phyloP scores from a whole-genome alignment of 208 protist species.

The Vickermania ingenoplastis region DNA sequence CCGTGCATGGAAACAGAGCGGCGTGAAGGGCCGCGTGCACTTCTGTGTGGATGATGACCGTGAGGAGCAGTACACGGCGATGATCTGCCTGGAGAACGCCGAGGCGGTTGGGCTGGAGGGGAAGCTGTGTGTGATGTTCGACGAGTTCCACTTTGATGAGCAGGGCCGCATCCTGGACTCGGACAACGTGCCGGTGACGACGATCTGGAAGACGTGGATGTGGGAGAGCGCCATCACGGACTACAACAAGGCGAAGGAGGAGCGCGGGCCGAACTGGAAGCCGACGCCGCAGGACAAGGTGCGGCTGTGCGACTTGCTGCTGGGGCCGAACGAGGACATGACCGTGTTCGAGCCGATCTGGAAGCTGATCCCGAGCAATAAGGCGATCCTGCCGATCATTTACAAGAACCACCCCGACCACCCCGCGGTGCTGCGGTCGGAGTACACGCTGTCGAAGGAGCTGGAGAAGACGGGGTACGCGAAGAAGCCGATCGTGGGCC shows the following conservation, averaged over 20 bases:
- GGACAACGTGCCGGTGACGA: conserved; percentile 63
- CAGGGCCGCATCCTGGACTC: conserved; percentile 58
- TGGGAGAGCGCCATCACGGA: conserved; percentile 83
- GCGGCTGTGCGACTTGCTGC: conserved; percentile 76
- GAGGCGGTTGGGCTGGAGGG: conserved; percentile 58
- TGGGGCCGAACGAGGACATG: conserved; percentile 51
- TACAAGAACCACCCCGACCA: conserved; percentile 77
- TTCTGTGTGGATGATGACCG: conserved; percentile 80
- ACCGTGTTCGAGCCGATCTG: conserved; percentile 87
- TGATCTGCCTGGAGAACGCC: conserved; percentile 68
- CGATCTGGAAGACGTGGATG: conserved; percentile 90
- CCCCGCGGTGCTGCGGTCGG: conserved; percentile 50
- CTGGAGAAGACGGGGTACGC: conserved; percentile 49
- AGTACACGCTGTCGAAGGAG: conserved; percentile 63
- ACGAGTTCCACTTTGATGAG: conserved; percentile 82
- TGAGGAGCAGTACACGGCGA: conserved; percentile 85
- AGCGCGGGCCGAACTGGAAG: conserved; percentile 58
- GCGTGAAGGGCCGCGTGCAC: conserved; percentile 67
- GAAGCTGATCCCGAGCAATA: conserved; percentile 89
- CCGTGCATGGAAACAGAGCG: conserved; percentile 52
- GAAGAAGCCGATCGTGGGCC: conserved; percentile 84
- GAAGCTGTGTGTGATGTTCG: conserved; percentile 83
- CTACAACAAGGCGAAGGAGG: conserved; percentile 39
- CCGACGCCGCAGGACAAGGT: conserved; percentile 62
- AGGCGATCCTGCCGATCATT: conserved; percentile 82